A percentile compares a stretch with the other conserved stretches of the same genome.
These are phyloP conservation scores for Lablab purpureus DNA, from an alignment of 306 rosid species.

Conservation along the genomic window DNA sequence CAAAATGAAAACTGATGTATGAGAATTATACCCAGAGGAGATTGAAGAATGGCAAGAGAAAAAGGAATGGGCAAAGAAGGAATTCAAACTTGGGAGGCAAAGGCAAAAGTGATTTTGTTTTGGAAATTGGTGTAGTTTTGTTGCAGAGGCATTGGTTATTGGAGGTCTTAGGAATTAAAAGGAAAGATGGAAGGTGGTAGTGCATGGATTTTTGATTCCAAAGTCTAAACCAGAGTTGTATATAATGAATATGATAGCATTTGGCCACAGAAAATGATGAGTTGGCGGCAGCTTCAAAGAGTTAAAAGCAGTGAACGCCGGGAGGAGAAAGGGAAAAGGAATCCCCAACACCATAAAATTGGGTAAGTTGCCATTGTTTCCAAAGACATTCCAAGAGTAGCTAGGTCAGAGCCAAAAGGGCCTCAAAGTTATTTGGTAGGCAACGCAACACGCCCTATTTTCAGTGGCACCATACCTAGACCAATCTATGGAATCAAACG, in stretches of 20 bases:
- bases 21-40: background rate
- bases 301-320: conserved; percentile 39
- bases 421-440: conserved; percentile 24
- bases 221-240: conserved; percentile 14
- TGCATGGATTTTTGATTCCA: background rate
- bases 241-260: conserved; percentile 2
- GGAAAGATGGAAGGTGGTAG: conserved; percentile 12
- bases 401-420: conserved; percentile 50
- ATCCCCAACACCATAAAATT: conserved; percentile 47
- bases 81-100: conserved; percentile 40
- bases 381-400: conserved; percentile 54
- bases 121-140: conserved; percentile 34
- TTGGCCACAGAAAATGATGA: conserved; percentile 20
- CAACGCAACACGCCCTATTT: conserved; percentile 40
- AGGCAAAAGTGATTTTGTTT: conserved; percentile 40
- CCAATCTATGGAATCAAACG: conserved; percentile 42
- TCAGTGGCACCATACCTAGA: conserved; percentile 44
- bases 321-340: conserved; percentile 20
- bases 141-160: conserved; percentile 30
- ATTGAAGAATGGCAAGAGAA: background rate
- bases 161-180: conserved; percentile 40
- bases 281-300: conserved; percentile 47
- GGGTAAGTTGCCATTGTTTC: conserved; percentile 62
- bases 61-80: conserved; percentile 28
- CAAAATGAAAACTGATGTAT: background rate